phyloP scores from a whole-genome alignment of 352 stramenopile genomes.

The Pythium rishiriense region DNA sequence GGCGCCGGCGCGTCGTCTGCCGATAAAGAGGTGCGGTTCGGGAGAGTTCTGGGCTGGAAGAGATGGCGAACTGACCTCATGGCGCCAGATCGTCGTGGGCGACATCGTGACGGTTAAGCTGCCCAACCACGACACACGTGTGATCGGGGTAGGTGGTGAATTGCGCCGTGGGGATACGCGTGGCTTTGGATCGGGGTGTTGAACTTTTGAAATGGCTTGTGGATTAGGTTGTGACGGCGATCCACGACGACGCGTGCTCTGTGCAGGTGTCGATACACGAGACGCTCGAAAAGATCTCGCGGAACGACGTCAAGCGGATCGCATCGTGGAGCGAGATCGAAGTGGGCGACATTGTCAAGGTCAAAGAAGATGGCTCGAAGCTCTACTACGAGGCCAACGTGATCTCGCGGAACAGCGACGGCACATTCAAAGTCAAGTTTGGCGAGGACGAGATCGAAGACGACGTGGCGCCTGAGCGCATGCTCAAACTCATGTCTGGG shows the following conservation, averaged over 20 bases:
- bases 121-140: slow-evolving; percentile 45
- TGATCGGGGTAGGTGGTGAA: slow-evolving; percentile 51
- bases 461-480: slow-evolving; percentile 38
- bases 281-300: slow-evolving; percentile 40
- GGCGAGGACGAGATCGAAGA: slow-evolving; percentile 59
- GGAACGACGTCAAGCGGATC: slow-evolving; percentile 52
- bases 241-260: slow-evolving; percentile 44
- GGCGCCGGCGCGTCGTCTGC: slow-evolving; percentile 25
- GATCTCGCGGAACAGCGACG: slow-evolving; percentile 42
- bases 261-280: slow-evolving; percentile 59
- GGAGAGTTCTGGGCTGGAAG: not conserved
- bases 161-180: too few species aligned
- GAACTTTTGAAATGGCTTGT: too few species aligned
- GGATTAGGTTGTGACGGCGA: slow-evolving; percentile 46
- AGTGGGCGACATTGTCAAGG: slow-evolving; percentile 60
- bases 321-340: slow-evolving; percentile 69
- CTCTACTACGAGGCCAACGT: slow-evolving; percentile 71
- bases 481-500: slow-evolving; percentile 70
- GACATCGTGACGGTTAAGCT: slow-evolving; percentile 62
- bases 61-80: not conserved
- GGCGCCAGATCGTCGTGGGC: slow-evolving; percentile 50
- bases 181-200: too few species aligned
- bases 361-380: slow-evolving; percentile 55
- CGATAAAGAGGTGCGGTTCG: slow-evolving; percentile 19
- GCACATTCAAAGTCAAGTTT: slow-evolving; percentile 70